Evolutionary conservation across 352 stramenopile genomes (phyloP).

Genomic region (Globisporangium echinulatum): DNA sequence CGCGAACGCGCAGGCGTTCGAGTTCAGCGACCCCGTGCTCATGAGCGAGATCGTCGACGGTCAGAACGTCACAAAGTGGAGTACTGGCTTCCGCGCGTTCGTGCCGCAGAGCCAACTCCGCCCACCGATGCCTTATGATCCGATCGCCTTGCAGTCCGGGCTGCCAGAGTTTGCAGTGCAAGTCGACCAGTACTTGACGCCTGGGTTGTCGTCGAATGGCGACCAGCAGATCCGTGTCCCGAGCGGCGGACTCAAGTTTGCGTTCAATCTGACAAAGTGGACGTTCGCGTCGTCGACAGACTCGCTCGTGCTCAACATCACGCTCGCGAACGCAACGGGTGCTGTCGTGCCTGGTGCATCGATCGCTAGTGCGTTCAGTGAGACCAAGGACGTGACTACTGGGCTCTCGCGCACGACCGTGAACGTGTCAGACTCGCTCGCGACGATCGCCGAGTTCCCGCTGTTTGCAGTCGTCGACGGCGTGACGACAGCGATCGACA

Average conservation of each 20-base stretch:
- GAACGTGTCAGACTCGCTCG: background rate
- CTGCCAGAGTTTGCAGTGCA: constrained; percentile 9
- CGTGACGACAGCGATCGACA: background rate
- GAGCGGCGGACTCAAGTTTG: constrained; percentile 20
- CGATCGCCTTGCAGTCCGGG: background rate
- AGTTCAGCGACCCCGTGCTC: constrained; percentile 7
- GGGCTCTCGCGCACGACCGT: constrained; percentile 5
- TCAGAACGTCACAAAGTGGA: constrained; percentile 7
- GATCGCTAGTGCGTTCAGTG: background rate
- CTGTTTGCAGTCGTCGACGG: constrained; percentile 16
- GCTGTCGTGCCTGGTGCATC: background rate
- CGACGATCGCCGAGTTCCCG: constrained; percentile 13
- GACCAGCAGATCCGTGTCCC: constrained; percentile 8
- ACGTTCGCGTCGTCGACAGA: constrained; percentile 7
- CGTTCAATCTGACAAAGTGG: constrained; percentile 17
- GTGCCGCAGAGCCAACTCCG: constrained; percentile 12
- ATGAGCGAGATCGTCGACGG: background rate
- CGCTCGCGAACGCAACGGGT: constrained; percentile 7
- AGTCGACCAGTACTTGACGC: constrained; percentile 16
- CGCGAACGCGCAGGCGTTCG: constrained; percentile 9
- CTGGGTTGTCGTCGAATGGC: constrained; percentile 6
- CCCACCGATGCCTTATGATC: constrained; percentile 14
- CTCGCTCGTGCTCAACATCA: constrained; percentile 17
- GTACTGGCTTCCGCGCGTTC: constrained; percentile 12
- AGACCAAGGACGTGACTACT: background rate